Evolutionary conservation across 768 basidiomycete genomes (phyloP).

Genomic region (Dendrothele bispora): DNA sequence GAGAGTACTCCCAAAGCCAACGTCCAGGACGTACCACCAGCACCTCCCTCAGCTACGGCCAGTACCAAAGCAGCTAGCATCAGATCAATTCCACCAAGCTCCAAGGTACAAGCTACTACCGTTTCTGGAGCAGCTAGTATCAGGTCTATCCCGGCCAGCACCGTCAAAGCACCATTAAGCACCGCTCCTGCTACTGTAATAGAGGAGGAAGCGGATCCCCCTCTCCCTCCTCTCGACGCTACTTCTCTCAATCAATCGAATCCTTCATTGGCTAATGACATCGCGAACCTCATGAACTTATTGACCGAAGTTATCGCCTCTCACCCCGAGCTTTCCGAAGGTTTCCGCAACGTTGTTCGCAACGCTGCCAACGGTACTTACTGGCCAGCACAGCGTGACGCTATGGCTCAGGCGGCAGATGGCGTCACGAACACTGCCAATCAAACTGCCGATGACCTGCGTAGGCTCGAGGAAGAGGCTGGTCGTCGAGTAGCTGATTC

Average conservation of each 20-base stretch:
- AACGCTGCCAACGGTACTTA: slow-evolving; percentile 68
- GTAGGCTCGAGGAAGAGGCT: slow-evolving; percentile 63
- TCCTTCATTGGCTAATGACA: slow-evolving; percentile 60
- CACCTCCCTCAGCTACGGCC: neutral
- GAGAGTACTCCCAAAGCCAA: slow-evolving; percentile 38
- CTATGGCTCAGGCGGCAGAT: slow-evolving; percentile 57
- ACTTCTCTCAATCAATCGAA: slow-evolving; percentile 22
- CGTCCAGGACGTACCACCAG: slow-evolving; percentile 10
- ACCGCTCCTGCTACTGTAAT: slow-evolving; percentile 16
- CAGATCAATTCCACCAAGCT: slow-evolving; percentile 1
- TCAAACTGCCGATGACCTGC: slow-evolving; percentile 42
- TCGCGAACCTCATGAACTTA: slow-evolving; percentile 59
- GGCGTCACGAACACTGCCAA: slow-evolving; percentile 49
- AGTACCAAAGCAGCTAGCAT: slow-evolving; percentile 2
- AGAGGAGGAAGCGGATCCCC: slow-evolving; percentile 40
- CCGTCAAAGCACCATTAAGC: slow-evolving; percentile 18
- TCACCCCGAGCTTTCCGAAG: slow-evolving; percentile 74
- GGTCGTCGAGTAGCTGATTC: slow-evolving; percentile 62
- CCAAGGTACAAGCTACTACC: neutral
- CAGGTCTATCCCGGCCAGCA: neutral
- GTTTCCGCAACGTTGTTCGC: slow-evolving; percentile 59
- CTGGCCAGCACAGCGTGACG: slow-evolving; percentile 63
- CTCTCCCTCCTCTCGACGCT: slow-evolving; percentile 46
- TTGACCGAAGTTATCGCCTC: slow-evolving; percentile 55
- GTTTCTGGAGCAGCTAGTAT: slow-evolving; percentile 2